phyloP scores from a whole-genome alignment of 2,329 filamentous ascomycete genomes.

The Phialophora chinensis region DNA sequence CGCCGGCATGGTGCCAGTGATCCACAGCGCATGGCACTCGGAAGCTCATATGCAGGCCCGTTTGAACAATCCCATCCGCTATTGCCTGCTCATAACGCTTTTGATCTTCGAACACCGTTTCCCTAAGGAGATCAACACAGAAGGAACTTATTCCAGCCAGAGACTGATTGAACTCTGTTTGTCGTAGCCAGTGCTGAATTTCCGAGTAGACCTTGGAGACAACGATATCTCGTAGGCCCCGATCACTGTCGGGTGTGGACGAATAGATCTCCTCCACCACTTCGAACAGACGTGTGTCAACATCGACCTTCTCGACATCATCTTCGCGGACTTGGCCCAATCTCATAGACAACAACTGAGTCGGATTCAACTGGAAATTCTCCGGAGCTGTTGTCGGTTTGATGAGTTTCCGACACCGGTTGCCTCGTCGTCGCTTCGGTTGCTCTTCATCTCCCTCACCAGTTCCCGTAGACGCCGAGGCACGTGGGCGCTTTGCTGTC shows the following conservation, averaged over 20 bases:
- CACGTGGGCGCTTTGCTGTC: no score
- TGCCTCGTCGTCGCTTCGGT: no score
- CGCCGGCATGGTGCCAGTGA: no score
- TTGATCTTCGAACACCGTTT: conserved; percentile 17
- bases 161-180: conserved; percentile 13
- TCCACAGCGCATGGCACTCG: no score
- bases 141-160: conserved; percentile 9
- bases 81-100: conserved; percentile 17
- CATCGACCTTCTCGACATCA: conserved; percentile 15
- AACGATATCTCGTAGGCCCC: conserved; percentile 12
- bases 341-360: no score
- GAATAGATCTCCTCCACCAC: conserved; percentile 13
- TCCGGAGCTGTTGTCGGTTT: no score
- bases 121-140: conserved; percentile 16
- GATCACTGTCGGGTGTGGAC: conserved; percentile 16
- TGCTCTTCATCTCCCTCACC: no score
- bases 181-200: conserved; percentile 17
- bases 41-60: no score
- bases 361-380: no score
- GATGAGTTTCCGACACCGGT: no score
- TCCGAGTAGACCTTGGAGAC: conserved; percentile 16
- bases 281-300: conserved; percentile 8
- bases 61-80: not conserved
- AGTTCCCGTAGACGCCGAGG: no score
- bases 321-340: no score